Percentiles rank a stretch among this genome's conserved stretches.
Evolutionary conservation across 192 early-diverging fungal genomes (phyloP).

Genomic region (Coemansia sp.): DNA sequence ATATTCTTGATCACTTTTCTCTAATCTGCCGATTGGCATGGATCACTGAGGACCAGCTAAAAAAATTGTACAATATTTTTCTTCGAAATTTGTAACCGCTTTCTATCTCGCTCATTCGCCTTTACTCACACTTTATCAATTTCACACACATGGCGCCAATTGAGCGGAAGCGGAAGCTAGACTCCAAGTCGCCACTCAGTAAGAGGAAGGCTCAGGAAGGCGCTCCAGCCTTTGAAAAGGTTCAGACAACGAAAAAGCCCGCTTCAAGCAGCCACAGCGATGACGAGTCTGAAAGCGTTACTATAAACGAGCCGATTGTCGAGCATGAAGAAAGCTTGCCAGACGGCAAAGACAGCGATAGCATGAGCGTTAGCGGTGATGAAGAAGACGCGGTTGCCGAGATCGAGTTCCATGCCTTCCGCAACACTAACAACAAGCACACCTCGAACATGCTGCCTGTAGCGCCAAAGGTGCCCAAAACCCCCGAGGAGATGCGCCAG

Average conservation of each 20-base stretch:
- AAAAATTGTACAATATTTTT: not conserved
- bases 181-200: not conserved
- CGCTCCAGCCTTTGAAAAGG: not conserved
- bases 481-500: conserved; percentile 68
- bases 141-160: not conserved
- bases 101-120: too few relatives aligned
- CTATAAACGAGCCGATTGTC: not conserved
- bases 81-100: not conserved
- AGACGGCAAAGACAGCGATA: not conserved
- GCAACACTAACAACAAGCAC: conserved; percentile 50
- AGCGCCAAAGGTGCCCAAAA: conserved; percentile 80
- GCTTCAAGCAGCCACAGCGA: not conserved
- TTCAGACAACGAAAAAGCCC: not conserved
- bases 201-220: not conserved
- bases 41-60: not conserved
- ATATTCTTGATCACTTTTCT: not conserved
- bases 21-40: not conserved
- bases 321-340: not conserved
- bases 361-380: not conserved
- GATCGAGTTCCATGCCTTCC: conserved; percentile 43
- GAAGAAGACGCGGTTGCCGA: not conserved
- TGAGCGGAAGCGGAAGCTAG: conserved; percentile 9
- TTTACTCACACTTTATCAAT: not conserved
- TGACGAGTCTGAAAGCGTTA: not conserved
- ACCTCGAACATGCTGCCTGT: conserved; percentile 54